Percentiles rank a stretch among this genome's conserved stretches.
These are phyloP conservation scores for Clathrospora elynae DNA, from an alignment of 2,329 filamentous ascomycete genomes.

Conservation along the genomic window DNA sequence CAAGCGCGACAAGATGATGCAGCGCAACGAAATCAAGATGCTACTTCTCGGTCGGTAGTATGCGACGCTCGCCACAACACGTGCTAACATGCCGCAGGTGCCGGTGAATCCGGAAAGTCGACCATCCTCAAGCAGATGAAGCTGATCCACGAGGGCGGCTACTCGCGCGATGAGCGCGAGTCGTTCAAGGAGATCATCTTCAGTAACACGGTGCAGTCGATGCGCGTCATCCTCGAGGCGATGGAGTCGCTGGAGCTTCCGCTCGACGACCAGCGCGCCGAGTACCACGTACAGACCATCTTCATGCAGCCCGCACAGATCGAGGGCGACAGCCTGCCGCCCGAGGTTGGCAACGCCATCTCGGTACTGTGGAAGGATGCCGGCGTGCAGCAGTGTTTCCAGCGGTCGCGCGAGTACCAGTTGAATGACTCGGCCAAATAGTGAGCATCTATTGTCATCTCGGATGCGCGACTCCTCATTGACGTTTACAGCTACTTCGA, in stretches of 20 bases:
- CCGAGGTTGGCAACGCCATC: constrained; percentile 91
- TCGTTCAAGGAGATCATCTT: constrained; percentile 75
- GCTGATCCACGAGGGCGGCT: constrained; percentile 98
- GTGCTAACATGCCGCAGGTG: constrained; percentile 64
- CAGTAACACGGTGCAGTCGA: constrained; percentile 72
- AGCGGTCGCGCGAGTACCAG: constrained; percentile 93
- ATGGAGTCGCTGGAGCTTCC: constrained; percentile 76
- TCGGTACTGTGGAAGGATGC: constrained; percentile 91
- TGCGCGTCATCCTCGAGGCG: constrained; percentile 72
- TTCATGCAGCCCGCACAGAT: constrained; percentile 99
- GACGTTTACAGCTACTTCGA: constrained; percentile 78
- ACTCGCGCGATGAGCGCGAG: constrained; percentile 84
- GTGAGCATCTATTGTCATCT: constrained; percentile 60
- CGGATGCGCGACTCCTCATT: constrained; percentile 20
- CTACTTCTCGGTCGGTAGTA: constrained; percentile 86
- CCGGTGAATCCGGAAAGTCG: constrained; percentile 96
- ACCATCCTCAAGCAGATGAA: constrained; percentile 98
- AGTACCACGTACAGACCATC: constrained; percentile 97
- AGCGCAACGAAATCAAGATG: constrained; percentile 99
- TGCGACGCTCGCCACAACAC: constrained; percentile 6
- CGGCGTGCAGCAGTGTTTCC: constrained; percentile 93
- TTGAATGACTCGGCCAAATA: constrained; percentile 96
- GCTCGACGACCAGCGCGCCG: constrained; percentile 87
- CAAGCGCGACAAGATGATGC: constrained; percentile 97
- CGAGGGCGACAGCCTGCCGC: constrained; percentile 90